Evolutionary conservation across 495 filamentous ascomycete genomes (phyloP).

Genomic region (Aspergillus ostianus): DNA sequence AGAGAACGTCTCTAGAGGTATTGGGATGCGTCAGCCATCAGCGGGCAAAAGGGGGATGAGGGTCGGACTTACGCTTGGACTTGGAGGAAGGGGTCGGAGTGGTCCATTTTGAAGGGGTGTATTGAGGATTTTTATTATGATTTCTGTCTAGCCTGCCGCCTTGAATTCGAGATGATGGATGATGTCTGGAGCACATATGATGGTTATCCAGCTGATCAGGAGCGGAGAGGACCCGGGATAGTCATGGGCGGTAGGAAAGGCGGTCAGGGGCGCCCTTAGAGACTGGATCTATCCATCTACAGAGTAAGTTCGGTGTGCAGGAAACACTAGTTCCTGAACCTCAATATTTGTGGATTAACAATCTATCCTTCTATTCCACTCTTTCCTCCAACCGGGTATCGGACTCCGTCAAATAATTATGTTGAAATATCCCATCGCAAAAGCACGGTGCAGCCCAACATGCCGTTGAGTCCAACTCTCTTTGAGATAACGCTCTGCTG

Average conservation of each 20-base stretch:
- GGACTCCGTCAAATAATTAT: constrained; percentile 13
- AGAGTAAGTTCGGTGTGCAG: too few species aligned
- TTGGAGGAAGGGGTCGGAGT: constrained; percentile 88
- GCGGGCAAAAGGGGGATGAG: constrained; percentile 2
- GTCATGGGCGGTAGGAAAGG: constrained; percentile 16
- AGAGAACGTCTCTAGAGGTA: constrained; percentile 80
- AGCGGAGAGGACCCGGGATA: constrained; percentile 3
- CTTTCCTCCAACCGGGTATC: neutral
- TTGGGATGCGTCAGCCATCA: constrained; percentile 13
- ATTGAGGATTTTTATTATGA: neutral
- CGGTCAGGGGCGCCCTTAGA: constrained; percentile 10
- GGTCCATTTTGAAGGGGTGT: constrained; percentile 47
- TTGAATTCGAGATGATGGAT: neutral
- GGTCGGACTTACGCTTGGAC: constrained; percentile 69
- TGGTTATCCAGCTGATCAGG: neutral
- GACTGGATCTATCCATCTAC: neutral
- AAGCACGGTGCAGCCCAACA: constrained; percentile 22
- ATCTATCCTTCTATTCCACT: too few species aligned
- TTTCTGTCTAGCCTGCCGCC: neutral
- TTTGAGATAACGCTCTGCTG: constrained; percentile 26
- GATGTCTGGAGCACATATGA: neutral
- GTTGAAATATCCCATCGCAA: constrained; percentile 21
- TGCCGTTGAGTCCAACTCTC: constrained; percentile 30
- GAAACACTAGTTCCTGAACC: neutral
- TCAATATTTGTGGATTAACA: neutral